Base-by-base conservation (phyloP, 2,329 filamentous ascomycete genomes). In the Alternaria atra region DNA sequence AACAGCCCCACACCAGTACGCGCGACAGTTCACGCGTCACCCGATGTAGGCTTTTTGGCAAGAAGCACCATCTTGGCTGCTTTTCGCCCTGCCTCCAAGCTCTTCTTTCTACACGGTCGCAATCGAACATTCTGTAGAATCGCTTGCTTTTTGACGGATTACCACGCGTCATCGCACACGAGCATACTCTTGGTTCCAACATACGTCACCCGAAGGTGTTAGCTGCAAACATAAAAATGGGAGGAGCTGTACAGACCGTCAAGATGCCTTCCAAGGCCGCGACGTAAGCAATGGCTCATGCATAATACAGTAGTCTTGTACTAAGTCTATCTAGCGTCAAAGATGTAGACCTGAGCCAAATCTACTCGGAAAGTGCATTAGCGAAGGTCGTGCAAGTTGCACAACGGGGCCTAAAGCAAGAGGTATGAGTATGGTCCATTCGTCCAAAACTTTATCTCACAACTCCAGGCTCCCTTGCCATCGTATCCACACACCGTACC, bases 321-420 rank as follows among this genome's bases (percentile, higher is more conserved):
- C 8, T 34, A 3, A 52, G 34, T 15, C 5, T 23, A 13, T 2
- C 15, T 27, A 74, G 73, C 25, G 63, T 73, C 2, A 74, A 63
- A 50, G 72, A 69, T 9, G 51, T 74, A 20, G 65, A 77, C 37
- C 56, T 77, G 13, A 64, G 63, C 42, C 63, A 66, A n/a, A 52
- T 75, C 7, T 77, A 68, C 48, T 70, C 73, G 0, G 73, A 77
- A 46, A 77, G 72, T 51, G 68, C 72, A 0, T 53, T 59, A 35
- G 74, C 73, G 17, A 77, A 77, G 37, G 65, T 77, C 8, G 51
- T 76, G 4, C 75, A 77, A 63, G 75, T 77, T 23, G 74, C 75
- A 3, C 72, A 73, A 51, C 64, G 68, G 58, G 73, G 70, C 2
- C 34, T 72, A 0, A 73, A 72, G 30, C 64, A 71, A 55, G 30